These are phyloP conservation scores for Aspergillus terreus DNA, from an alignment of 2,329 filamentous ascomycete species.

Conservation along the genomic window DNA sequence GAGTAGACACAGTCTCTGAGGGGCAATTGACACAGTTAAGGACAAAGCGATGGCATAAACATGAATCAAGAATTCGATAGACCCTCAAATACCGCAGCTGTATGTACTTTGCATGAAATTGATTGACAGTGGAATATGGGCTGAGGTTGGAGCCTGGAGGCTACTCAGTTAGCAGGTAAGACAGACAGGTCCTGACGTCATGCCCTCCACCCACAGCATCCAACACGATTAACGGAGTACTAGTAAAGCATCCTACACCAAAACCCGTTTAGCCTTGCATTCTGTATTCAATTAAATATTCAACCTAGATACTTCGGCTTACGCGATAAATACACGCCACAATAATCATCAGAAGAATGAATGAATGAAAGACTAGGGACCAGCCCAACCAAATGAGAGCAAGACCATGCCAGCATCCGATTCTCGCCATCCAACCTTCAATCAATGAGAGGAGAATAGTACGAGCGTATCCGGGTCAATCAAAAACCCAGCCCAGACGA, in stretches of 20 bases:
- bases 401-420: conserved; percentile 45
- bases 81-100: too few relatives aligned
- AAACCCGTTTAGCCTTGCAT: background rate
- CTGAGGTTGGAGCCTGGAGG: background rate
- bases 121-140: too few relatives aligned
- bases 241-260: background rate
- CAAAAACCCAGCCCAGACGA: conserved; percentile 46
- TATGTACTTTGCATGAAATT: too few relatives aligned
- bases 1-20: too few relatives aligned
- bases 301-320: conserved; percentile 22
- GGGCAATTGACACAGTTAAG: too few relatives aligned
- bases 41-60: too few relatives aligned
- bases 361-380: conserved; percentile 23
- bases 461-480: conserved; percentile 34
- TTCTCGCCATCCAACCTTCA: conserved; percentile 38
- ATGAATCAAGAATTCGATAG: too few relatives aligned
- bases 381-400: conserved; percentile 34
- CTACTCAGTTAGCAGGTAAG: background rate
- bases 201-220: background rate
- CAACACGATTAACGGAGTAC: too few relatives aligned
- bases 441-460: conserved; percentile 25
- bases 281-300: conserved; percentile 15
- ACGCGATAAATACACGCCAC: conserved; percentile 13
- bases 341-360: conserved; percentile 15
- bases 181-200: conserved; percentile 5